Base-by-base conservation (phyloP, 202 grass and related monocot species). In the Schoenoplectus triqueter region DNA sequence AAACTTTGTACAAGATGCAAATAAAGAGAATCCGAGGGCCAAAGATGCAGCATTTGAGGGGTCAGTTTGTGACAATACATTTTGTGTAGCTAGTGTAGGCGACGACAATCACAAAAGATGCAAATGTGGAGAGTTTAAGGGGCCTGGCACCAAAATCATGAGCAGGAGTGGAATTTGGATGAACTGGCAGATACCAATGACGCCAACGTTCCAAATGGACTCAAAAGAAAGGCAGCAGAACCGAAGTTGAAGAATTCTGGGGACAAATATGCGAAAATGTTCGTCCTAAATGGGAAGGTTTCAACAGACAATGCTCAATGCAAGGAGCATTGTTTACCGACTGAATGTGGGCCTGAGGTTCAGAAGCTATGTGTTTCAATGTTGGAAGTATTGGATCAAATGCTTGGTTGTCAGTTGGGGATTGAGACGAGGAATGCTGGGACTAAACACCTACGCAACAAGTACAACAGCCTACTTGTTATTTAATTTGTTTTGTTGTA, bases 251-350 rank as follows among this genome's bases (percentile, higher is more conserved):
- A 82, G 64, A 66, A 82, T 82, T 67, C 44, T 46, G 18, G 47
- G 80, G 64, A 86, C 84, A 84, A 52, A 86, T 67, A 78, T 78
- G 88, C 70, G 39, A 92, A 94, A 73, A 80, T 50, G 74, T 79
- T 22, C 66, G 87, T 84, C 50, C 84, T 18, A 31, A 69, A 50
- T 65, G 83, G 86, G 54, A 64, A 81, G 85, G 78, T 31, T 31
- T 31, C 31, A 31, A 31, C 31, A 31, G 31, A 31, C 31, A 31
- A 31, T 31, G 31, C 31, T 31, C 31, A 31, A 31, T 31, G 31
- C 31, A 31, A 31, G 31, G 31, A 31, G 31, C 31, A 31, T 31
- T 31, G 31, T 31, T 31, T 31, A 31, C 31, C 31, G 31, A 31
- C 31, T 31, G 31, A 31, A 31, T 31, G 31, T 31, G 31, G 31